phyloP scores from a whole-genome alignment of 352 stramenopile species.

The Phytophthora europaea region DNA sequence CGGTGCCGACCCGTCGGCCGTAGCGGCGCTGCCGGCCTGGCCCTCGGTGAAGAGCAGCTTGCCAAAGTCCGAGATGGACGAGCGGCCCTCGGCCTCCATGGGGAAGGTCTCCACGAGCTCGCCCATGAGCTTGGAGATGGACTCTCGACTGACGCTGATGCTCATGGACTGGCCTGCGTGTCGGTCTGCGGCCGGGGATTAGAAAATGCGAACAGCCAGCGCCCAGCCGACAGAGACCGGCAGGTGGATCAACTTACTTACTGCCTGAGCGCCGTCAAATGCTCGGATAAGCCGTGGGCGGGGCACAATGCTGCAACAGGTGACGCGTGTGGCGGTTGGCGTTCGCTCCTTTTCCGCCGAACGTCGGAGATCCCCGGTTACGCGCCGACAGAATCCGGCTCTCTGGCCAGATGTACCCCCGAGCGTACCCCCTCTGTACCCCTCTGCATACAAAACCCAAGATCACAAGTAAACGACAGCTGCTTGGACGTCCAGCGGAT shows the following conservation, averaged over 20 bases:
- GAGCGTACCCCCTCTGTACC: background rate
- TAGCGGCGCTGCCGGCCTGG: slow-evolving; percentile 30
- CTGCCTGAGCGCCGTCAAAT: background rate
- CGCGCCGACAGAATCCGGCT: background rate
- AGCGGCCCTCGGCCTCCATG: slow-evolving; percentile 75
- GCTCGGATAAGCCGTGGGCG: background rate
- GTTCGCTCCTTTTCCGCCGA: background rate
- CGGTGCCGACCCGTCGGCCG: background rate
- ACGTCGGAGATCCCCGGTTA: too few relatives aligned
- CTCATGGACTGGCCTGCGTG: slow-evolving; percentile 47
- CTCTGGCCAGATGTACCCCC: background rate
- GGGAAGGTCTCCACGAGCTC: slow-evolving; percentile 87
- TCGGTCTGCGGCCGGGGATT: slow-evolving; percentile 3
- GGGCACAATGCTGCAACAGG: background rate
- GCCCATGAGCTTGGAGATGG: slow-evolving; percentile 88
- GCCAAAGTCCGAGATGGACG: slow-evolving; percentile 90
- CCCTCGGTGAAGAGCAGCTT: slow-evolving; percentile 88
- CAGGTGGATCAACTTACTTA: background rate
- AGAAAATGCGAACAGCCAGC: slow-evolving; percentile 18
- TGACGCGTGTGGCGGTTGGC: background rate
- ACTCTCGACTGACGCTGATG: slow-evolving; percentile 85
- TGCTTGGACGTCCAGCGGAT: too few relatives aligned
- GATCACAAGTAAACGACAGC: background rate
- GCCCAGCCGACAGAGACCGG: background rate
- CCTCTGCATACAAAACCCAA: background rate